These are phyloP conservation scores for Gracilaria gracilis DNA, from an alignment of 23 red algal species.

Conservation along the genomic window DNA sequence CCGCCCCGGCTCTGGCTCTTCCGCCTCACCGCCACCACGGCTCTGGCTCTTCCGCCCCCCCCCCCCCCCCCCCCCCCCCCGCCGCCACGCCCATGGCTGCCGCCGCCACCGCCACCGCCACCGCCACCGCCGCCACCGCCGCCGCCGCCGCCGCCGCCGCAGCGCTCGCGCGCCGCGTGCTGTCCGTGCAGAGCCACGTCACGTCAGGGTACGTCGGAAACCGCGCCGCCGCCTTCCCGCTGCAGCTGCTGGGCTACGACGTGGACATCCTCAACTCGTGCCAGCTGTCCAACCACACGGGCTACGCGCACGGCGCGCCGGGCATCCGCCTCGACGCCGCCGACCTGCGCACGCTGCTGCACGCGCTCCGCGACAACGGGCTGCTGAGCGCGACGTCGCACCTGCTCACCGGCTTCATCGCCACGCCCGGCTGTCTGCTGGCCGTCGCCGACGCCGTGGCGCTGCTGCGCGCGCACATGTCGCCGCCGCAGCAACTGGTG, in stretches of 20 bases:
- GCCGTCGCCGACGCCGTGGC: conserved; percentile 64
- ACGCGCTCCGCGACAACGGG: conserved; percentile 78
- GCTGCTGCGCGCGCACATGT: conserved; percentile 12
- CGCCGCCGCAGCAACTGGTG: conserved; percentile 8
- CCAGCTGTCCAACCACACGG: conserved; percentile 97
- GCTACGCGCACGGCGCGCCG: conserved; percentile 72
- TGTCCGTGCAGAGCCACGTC: conserved; percentile 95
- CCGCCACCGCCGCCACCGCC: conserved; percentile 23
- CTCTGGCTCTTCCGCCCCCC: no score
- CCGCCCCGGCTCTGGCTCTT: no score
- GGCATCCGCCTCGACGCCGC: conserved; percentile 65
- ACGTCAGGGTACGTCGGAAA: conserved; percentile 96
- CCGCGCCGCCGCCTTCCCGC: conserved; percentile 87
- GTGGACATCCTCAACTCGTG: conserved; percentile 92
- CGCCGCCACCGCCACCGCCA: neutral
- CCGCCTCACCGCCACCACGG: no score
- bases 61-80: neutral
- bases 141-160: neutral
- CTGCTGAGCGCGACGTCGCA: conserved; percentile 77
- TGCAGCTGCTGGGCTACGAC: conserved; percentile 95
- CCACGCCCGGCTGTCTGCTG: conserved; percentile 40
- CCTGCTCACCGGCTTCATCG: conserved; percentile 91
- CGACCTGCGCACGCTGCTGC: conserved; percentile 57
- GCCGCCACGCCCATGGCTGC: neutral
- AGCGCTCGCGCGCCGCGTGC: conserved; percentile 60